phyloP scores from a whole-genome alignment of 1,284 basidiomycete genomes.

The Ustilago hordei region DNA sequence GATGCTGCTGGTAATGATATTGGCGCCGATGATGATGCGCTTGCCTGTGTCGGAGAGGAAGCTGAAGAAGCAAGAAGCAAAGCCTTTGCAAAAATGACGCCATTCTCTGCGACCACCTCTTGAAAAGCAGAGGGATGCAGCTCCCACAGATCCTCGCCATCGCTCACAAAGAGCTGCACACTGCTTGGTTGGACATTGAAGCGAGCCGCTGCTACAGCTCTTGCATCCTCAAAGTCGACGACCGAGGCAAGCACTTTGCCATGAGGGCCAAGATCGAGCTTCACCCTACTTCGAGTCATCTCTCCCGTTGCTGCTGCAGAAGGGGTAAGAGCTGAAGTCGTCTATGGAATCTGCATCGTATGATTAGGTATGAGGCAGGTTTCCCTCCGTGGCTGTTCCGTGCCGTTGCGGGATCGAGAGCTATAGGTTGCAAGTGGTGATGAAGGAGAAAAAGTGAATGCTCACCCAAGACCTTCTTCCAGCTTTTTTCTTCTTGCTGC shows the following conservation, averaged over 20 bases:
- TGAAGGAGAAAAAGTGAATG: neutral
- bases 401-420: neutral
- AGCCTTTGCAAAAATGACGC: constrained; percentile 35
- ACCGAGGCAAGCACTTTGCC: constrained; percentile 49
- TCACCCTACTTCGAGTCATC: constrained; percentile 33
- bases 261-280: constrained; percentile 45
- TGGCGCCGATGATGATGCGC: neutral
- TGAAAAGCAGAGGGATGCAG: constrained; percentile 42
- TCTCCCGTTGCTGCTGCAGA: neutral
- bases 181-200: constrained; percentile 13
- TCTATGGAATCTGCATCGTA: neutral
- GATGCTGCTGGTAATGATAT: neutral
- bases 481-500: neutral
- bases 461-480: neutral
- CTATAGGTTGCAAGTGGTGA: neutral
- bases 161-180: constrained; percentile 39
- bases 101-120: constrained; percentile 39
- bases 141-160: constrained; percentile 49
- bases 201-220: constrained; percentile 33
- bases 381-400: neutral
- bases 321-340: neutral
- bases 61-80: neutral
- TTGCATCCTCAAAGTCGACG: constrained; percentile 32
- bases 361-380: neutral
- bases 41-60: constrained; percentile 9